Percentiles rank a stretch among this genome's conserved stretches.
Evolutionary conservation across 2,329 filamentous ascomycete genomes (phyloP).

Genomic region (Aspergillus jensenii): DNA sequence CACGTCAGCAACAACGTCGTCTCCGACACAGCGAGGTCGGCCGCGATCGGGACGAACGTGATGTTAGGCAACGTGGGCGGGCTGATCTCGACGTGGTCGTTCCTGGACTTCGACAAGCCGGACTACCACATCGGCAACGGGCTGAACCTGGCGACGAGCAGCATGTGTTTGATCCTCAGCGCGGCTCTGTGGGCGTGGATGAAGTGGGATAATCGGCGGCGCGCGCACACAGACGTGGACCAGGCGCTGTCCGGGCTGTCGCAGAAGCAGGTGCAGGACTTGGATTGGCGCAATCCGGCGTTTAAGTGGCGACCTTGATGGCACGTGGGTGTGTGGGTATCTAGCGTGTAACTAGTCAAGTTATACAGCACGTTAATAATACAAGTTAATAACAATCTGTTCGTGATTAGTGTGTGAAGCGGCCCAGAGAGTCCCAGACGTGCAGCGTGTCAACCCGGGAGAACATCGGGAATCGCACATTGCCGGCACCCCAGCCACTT

Average conservation of each 20-base stretch:
- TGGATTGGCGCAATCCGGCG: conserved; percentile 66
- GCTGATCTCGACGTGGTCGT: conserved; percentile 65
- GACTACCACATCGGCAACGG: conserved; percentile 71
- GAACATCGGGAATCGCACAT: not conserved
- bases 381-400: not conserved
- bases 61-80: conserved; percentile 75
- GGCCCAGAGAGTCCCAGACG: too few species aligned
- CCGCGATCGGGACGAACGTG: conserved; percentile 66
- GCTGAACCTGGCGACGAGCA: conserved; percentile 64
- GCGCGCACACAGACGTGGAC: conserved; percentile 57
- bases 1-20: conserved; percentile 70
- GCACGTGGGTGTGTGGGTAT: not conserved
- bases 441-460: not conserved
- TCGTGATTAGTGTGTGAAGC: too few species aligned
- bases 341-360: too few species aligned
- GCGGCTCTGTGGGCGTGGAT: conserved; percentile 60
- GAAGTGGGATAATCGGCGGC: conserved; percentile 60
- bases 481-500: too few species aligned
- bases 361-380: not conserved
- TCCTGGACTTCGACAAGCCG: conserved; percentile 62
- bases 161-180: conserved; percentile 47
- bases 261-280: conserved; percentile 55
- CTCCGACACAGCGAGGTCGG: conserved; percentile 66
- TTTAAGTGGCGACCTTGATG: conserved; percentile 16
- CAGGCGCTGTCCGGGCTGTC: conserved; percentile 56